Base-by-base conservation (phyloP, 1,284 basidiomycete genomes). In the Pseudomicrostroma phylloplanum region DNA sequence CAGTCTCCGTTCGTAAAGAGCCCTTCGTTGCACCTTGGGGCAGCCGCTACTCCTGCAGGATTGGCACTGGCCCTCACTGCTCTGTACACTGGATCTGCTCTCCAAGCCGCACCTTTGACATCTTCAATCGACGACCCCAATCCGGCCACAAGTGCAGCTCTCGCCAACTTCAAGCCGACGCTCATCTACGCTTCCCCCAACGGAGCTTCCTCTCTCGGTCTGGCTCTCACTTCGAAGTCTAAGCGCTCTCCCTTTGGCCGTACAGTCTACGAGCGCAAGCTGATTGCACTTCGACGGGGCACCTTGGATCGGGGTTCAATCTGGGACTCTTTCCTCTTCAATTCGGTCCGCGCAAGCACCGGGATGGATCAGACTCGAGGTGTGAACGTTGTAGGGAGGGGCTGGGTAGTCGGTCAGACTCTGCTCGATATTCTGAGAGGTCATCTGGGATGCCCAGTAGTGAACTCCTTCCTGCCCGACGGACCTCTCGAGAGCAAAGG, bases 401-500 rank as follows among this genome's bases (percentile, higher is more conserved):
- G 71, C 11, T 55, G 59, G 41, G 64, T 63, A 1, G 64, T 70
- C 1, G 63, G 66, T 0, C 77, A 79, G 53, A 61, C 61, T 4
- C 62, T 73, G 21, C 68, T 79, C 15, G 77, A 79, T 58, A 61
- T 67, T 19, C 67, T 79, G 17, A 70, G 76, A 25, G 57, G 69
- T 36, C 68, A 71, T 23, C 64, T 78, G 1, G 73, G 73, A n/a
- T 70, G 64, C 46, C 64, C 76, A 1, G 74, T 77, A 2, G 69
- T 72, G 64, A 70, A 78, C 42, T 63, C 64, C 2, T 78, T 73
- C 40, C 56, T 77, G 0, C 76, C 76, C 0, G 1, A 7, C 2
- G 11, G 19, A 21, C 53, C 55, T 11, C 41, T 56, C 19, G n/a
- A 7, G 36, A 55, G 40, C n/a, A 51, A 25, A 8, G 60, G 60